Evolutionary conservation across 2,329 filamentous ascomycete species (phyloP).

Genomic region (Colletotrichum melonis): DNA sequence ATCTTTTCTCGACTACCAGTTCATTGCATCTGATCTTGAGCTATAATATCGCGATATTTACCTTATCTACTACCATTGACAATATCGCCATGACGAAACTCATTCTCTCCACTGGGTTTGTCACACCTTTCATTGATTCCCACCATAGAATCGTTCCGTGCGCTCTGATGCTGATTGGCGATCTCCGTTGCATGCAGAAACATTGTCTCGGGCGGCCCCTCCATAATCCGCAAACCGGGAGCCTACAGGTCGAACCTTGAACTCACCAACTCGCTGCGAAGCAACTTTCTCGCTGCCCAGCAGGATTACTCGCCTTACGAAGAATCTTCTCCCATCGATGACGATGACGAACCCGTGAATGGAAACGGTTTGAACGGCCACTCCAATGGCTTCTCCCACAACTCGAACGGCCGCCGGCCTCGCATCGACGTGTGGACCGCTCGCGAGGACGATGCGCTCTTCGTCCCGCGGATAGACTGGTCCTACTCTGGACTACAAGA

Average conservation of each 20-base stretch:
- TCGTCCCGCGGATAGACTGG: slow-evolving; percentile 83
- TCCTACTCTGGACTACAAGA: slow-evolving; percentile 78
- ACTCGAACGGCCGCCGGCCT: slow-evolving; percentile 40
- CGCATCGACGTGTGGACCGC: slow-evolving; percentile 74
- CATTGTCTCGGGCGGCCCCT: slow-evolving; percentile 85
- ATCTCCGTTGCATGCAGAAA: slow-evolving; percentile 62
- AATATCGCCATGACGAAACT: slow-evolving; percentile 74
- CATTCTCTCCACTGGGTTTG: slow-evolving; percentile 87
- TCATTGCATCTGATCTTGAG: not conserved
- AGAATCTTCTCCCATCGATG: slow-evolving; percentile 39
- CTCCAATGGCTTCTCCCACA: slow-evolving; percentile 45
- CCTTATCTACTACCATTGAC: not conserved
- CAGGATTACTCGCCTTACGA: slow-evolving; percentile 62
- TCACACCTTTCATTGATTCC: slow-evolving; percentile 35
- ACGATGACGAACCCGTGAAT: slow-evolving; percentile 43
- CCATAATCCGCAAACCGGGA: slow-evolving; percentile 83
- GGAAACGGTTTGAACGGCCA: slow-evolving; percentile 42
- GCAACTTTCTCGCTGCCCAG: slow-evolving; percentile 83
- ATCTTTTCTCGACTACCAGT: not conserved
- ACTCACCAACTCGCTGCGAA: slow-evolving; percentile 86
- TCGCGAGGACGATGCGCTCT: slow-evolving; percentile 67
- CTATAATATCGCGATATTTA: not conserved
- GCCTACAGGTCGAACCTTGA: slow-evolving; percentile 92
- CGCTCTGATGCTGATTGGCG: slow-evolving; percentile 35
- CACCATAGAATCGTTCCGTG: slow-evolving; percentile 38